Conservation (phyloP, 176 grass and related monocot genomes). For the Oryza glumipatula region DNA sequence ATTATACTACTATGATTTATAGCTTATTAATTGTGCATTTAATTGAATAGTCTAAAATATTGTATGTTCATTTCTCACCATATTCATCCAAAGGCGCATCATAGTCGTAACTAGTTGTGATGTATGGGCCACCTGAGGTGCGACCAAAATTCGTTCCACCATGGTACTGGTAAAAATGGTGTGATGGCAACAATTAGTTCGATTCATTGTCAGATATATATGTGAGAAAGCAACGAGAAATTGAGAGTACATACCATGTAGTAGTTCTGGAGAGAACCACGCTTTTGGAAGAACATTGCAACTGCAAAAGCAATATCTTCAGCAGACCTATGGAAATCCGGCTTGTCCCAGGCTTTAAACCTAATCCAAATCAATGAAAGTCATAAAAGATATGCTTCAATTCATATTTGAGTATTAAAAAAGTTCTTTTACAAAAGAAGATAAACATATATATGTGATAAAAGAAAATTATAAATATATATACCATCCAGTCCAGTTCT, state of each 20-base stretch:
- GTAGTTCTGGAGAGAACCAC: constrained; percentile 54
- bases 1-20: not conserved
- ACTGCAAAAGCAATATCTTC: constrained; percentile 64
- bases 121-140: constrained; percentile 60
- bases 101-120: constrained; percentile 67
- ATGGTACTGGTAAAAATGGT: constrained; percentile 48
- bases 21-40: not conserved
- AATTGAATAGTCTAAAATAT: not conserved
- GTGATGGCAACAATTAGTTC: not conserved
- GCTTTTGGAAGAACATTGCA: constrained; percentile 63
- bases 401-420: no score
- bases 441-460: no score
- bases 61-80: constrained; percentile 23
- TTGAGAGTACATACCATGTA: constrained; percentile 52
- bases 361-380: no score
- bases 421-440: no score
- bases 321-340: constrained; percentile 53
- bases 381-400: no score
- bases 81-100: constrained; percentile 81
- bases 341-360: constrained; percentile 66
- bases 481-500: constrained; percentile 68
- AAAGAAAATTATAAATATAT: no score
- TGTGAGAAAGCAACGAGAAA: no score
- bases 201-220: no score
- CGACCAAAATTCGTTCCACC: constrained; percentile 70